These are phyloP conservation scores for Phytophthora europaea DNA, from an alignment of 352 stramenopile genomes.

Conservation along the genomic window DNA sequence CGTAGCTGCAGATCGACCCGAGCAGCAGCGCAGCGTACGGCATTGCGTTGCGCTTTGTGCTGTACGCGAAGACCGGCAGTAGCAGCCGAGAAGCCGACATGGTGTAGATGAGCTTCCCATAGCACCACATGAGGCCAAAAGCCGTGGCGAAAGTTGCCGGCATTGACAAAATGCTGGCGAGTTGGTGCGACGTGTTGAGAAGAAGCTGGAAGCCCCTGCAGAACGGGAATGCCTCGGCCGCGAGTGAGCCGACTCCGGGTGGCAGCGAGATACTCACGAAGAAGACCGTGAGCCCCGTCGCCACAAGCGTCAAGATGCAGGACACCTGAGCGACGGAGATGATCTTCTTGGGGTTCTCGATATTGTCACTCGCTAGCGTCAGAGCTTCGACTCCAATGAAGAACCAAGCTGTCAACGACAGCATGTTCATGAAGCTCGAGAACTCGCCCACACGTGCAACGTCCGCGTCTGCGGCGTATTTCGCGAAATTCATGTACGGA, in stretches of 20 bases:
- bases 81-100: conserved; percentile 51
- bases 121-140: conserved; percentile 59
- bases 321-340: conserved; percentile 34
- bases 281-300: conserved; percentile 32
- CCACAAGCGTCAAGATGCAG: conserved; percentile 44
- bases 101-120: conserved; percentile 52
- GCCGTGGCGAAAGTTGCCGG: conserved; percentile 54
- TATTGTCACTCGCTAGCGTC: conserved; percentile 27
- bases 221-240: conserved; percentile 30
- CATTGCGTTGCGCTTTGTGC: conserved; percentile 13
- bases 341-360: conserved; percentile 15
- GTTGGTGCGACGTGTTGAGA: conserved; percentile 18
- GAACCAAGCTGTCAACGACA: conserved; percentile 44
- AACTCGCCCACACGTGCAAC: conserved; percentile 11
- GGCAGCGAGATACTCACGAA: conserved; percentile 40
- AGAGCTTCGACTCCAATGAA: conserved; percentile 54
- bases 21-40: conserved; percentile 25
- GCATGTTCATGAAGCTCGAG: conserved; percentile 31
- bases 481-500: conserved; percentile 23
- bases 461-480: conserved; percentile 7
- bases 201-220: conserved; percentile 40
- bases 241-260: conserved; percentile 24
- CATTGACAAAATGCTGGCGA: conserved; percentile 36
- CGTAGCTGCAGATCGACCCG: conserved; percentile 38
- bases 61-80: conserved; percentile 31